Evolutionary conservation across 1,284 basidiomycete genomes (phyloP).

Genomic region (Coniophora puteana): DNA sequence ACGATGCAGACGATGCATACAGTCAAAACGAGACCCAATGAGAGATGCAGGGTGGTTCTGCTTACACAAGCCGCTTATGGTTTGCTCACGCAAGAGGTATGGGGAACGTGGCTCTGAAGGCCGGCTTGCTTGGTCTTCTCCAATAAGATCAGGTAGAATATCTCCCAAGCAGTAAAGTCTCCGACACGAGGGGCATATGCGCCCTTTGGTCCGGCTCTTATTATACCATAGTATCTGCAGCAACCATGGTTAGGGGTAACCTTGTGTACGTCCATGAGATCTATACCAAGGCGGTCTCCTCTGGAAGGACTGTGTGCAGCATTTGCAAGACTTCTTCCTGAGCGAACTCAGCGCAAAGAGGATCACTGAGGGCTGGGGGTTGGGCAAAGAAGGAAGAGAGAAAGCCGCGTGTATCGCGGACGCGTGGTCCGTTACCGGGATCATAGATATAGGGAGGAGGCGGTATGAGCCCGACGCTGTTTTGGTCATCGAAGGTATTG

Average conservation of each 20-base stretch:
- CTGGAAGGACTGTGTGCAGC: conserved; percentile 62
- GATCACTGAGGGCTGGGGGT: conserved; percentile 54
- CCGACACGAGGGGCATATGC: conserved; percentile 74
- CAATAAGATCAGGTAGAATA: conserved; percentile 45
- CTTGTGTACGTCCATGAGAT: neutral
- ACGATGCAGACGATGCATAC: conserved; percentile 5
- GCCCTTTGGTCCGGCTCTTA: conserved; percentile 61
- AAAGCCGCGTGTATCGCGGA: conserved; percentile 58
- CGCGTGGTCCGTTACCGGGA: conserved; percentile 73
- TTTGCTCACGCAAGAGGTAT: conserved; percentile 55
- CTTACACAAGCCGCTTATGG: conserved; percentile 74
- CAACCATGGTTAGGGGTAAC: conserved; percentile 1
- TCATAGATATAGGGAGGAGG: conserved; percentile 61
- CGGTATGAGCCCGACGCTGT: too few relatives aligned
- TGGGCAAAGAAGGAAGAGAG: conserved; percentile 61
- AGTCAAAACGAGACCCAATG: neutral
- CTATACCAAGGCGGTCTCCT: conserved; percentile 66
- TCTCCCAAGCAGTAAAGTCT: conserved; percentile 69
- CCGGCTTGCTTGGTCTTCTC: conserved; percentile 23
- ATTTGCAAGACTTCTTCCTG: conserved; percentile 70
- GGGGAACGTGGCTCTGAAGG: conserved; percentile 31
- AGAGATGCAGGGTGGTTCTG: conserved; percentile 11
- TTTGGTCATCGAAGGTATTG: conserved; percentile 12
- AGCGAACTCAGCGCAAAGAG: conserved; percentile 68
- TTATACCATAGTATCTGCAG: conserved; percentile 81